Percentiles rank a stretch among this genome's conserved stretches.
Conservation (phyloP, 2,329 filamentous ascomycete species). For the Scleromitrula shiraiana region DNA sequence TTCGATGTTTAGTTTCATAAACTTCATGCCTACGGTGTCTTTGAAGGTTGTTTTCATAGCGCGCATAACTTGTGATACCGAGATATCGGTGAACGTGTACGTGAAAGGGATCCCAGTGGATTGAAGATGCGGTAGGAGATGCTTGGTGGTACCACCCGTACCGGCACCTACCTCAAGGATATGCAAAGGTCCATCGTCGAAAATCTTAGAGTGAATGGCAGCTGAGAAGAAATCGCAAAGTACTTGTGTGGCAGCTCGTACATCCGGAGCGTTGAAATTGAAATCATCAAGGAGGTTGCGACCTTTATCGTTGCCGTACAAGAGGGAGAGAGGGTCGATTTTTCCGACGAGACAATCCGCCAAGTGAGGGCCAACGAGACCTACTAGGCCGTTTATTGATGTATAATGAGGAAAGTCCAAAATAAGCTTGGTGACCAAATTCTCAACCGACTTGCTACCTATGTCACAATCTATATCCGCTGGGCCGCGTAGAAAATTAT, state of each 20-base stretch:
- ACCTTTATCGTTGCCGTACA: constrained; percentile 18
- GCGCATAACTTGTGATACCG: constrained; percentile 22
- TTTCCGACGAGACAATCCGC: constrained; percentile 16
- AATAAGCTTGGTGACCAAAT: constrained; percentile 24
- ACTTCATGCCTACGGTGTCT: background rate
- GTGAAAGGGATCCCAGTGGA: background rate
- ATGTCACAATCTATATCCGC: background rate
- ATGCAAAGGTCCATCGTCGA: background rate
- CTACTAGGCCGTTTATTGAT: constrained; percentile 11
- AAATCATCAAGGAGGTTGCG: constrained; percentile 16
- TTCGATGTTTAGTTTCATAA: background rate
- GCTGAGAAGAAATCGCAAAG: background rate
- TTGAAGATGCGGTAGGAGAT: background rate
- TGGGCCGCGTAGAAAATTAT: constrained; percentile 7
- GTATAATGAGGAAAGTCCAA: constrained; percentile 28
- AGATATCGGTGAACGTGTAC: constrained; percentile 22
- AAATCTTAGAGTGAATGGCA: background rate
- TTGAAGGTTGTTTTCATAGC: constrained; percentile 13
- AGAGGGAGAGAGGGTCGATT: constrained; percentile 16
- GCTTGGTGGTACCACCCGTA: constrained; percentile 1
- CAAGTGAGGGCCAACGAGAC: constrained; percentile 12
- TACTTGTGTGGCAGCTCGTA: background rate
- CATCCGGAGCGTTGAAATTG: constrained; percentile 6
- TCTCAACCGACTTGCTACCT: background rate
- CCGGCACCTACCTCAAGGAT: constrained; percentile 40